phyloP scores from a whole-genome alignment of 345 rosid species.

The Citrus cavaleriei region DNA sequence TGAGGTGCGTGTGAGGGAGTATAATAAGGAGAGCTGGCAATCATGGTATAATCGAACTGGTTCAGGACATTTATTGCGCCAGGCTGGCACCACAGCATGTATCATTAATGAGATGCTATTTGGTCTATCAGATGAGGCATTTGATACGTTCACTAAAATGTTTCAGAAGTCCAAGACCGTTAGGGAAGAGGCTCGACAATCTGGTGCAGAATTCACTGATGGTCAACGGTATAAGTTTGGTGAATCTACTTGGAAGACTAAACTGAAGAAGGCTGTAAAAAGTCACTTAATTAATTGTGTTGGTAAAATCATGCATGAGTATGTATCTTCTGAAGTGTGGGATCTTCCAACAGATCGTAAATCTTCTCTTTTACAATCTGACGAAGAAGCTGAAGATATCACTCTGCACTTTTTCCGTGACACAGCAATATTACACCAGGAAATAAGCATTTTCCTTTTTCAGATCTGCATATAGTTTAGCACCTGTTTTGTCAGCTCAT shows the following conservation, averaged over 20 bases:
- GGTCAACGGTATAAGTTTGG: conserved; percentile 9
- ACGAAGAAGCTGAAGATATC: conserved; percentile 44
- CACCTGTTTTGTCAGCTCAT: background rate
- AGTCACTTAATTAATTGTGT: conserved; percentile 60
- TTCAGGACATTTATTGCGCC: conserved; percentile 75
- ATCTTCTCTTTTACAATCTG: conserved; percentile 27
- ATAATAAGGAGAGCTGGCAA: conserved; percentile 66
- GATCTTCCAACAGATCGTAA: conserved; percentile 65
- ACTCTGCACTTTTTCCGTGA: conserved; percentile 59
- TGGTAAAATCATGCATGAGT: conserved; percentile 87
- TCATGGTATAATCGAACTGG: conserved; percentile 77
- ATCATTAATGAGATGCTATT: conserved; percentile 85
- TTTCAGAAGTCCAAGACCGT: conserved; percentile 47
- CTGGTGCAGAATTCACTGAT: conserved; percentile 16
- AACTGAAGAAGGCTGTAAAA: conserved; percentile 40
- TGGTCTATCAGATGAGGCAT: conserved; percentile 72
- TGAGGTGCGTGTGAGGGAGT: conserved; percentile 66
- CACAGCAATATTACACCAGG: conserved; percentile 83
- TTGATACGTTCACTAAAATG: conserved; percentile 41
- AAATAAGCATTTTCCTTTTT: conserved; percentile 11
- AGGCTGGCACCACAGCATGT: conserved; percentile 77
- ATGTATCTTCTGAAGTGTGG: conserved; percentile 82
- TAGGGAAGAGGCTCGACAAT: conserved; percentile 24
- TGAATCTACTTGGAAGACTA: conserved; percentile 51
- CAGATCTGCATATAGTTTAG: background rate